Evolutionary conservation across 1,284 basidiomycete genomes (phyloP).

Genomic region (Cystobasidium pallidum): DNA sequence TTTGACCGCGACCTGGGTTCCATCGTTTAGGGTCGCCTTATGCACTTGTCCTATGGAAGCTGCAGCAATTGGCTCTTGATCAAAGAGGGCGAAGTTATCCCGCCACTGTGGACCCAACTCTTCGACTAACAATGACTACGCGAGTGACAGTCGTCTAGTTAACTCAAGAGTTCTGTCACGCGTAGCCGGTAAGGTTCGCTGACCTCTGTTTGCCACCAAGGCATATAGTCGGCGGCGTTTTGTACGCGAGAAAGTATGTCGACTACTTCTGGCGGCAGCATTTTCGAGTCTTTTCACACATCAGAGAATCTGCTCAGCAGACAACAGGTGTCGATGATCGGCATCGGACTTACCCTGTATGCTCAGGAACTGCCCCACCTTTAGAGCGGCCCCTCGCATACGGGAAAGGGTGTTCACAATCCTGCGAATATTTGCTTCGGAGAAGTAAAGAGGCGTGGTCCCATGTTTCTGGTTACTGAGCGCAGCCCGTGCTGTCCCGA

Average conservation of each 20-base stretch:
- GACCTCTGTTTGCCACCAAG: conserved; percentile 95
- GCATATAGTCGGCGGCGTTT: conserved; percentile 97
- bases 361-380: conserved; percentile 95
- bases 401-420: conserved; percentile 88
- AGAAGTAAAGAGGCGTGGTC: conserved; percentile 51
- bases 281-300: conserved; percentile 69
- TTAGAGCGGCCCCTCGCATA: conserved; percentile 95
- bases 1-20: conserved; percentile 76
- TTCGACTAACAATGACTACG: conserved; percentile 69
- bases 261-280: conserved; percentile 86
- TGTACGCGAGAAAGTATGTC: conserved; percentile 87
- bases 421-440: conserved; percentile 83
- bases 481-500: conserved; percentile 13
- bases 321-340: background rate
- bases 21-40: conserved; percentile 65
- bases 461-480: conserved; percentile 63
- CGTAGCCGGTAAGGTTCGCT: background rate
- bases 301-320: background rate
- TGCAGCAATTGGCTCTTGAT: conserved; percentile 87
- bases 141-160: background rate
- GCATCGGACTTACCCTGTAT: conserved; percentile 74
- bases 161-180: background rate
- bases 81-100: conserved; percentile 72
- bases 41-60: conserved; percentile 99
- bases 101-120: conserved; percentile 80